Base-by-base conservation (phyloP, 768 basidiomycete species). In the Pholiota molesta region DNA sequence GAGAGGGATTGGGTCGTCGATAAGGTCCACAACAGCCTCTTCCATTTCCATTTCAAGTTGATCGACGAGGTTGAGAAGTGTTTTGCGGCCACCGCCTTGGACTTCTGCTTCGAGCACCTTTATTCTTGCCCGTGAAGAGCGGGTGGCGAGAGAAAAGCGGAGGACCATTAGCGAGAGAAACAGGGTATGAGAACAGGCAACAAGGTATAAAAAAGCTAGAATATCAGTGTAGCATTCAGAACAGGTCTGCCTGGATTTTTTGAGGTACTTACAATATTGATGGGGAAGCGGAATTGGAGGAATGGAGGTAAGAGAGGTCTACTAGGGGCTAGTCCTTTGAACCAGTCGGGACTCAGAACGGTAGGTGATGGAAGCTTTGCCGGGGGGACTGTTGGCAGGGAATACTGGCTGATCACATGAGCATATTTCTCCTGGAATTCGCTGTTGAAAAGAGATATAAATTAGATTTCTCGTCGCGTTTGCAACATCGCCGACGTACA, bases 171-270 rank as follows among this genome's bases (percentile, higher is more conserved):
- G 69, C 7, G 83, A 79, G 16, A 92, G 45, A 61, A 87, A 66
- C 2, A 83, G 1, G 92, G 91, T 1, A 93, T 65, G 11, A 95
- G 71, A 45, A 94, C 45, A 0, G 94, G 93, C 10, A 92, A 73
- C 17, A 85, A 59, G 0, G 77, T 58, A 65, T 86, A 86, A 3
- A 89, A 53, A 13, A 85, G 58, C 88, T 90, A 64, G 28, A 53
- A 11, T 54, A 59, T 65, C 14, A 61, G 39, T 53, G 31, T 47
- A 14, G 61, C 16, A 17, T 9, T 31, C 19, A 16, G 57, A 31
- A 37, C 14, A 21, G 29, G 39, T 16, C 6, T 56, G 42, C 21
- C 10, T 17, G 45, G 14, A 47, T 54, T 57, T 26, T 26, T 55
- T 23, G 42, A 11, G 2, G 17, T 8, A 75, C 88, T 59, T 66